These are phyloP conservation scores for Fusarium mexicanum DNA, from an alignment of 2,329 filamentous ascomycete genomes.

Conservation along the genomic window DNA sequence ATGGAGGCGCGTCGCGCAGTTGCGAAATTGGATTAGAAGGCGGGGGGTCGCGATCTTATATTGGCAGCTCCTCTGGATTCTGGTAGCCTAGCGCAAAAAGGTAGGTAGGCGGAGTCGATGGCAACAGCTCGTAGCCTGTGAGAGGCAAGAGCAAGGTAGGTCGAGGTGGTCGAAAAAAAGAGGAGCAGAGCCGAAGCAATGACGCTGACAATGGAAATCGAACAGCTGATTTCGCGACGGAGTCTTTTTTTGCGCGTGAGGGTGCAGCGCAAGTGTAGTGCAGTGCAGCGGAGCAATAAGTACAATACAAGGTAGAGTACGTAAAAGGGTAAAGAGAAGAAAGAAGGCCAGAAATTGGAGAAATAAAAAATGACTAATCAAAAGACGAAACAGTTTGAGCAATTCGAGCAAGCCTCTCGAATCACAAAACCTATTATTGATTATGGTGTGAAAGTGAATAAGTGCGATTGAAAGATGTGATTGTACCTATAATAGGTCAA, in stretches of 20 bases:
- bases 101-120: constrained; percentile 28
- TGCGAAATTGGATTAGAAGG: constrained; percentile 20
- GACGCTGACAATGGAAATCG: constrained; percentile 26
- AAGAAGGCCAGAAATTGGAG: neutral
- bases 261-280: neutral
- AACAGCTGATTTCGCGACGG: constrained; percentile 12
- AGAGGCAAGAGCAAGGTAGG: constrained; percentile 20
- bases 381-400: constrained; percentile 17
- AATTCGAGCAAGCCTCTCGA: neutral
- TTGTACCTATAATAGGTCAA: neutral
- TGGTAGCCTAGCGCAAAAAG: constrained; percentile 32
- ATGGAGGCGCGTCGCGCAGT: constrained; percentile 39
- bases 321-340: constrained; percentile 3
- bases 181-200: constrained; percentile 26
- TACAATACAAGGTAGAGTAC: constrained; percentile 10
- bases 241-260: constrained; percentile 3
- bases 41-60: constrained; percentile 33
- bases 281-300: neutral
- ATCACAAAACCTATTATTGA: constrained; percentile 35
- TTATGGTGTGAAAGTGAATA: constrained; percentile 18
- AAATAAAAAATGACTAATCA: constrained; percentile 24
- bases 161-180: constrained; percentile 20
- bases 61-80: constrained; percentile 12
- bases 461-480: neutral
- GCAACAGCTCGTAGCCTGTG: constrained; percentile 30